Base-by-base conservation (phyloP, 2,329 filamentous ascomycete genomes). In the Ceratocystiopsis sp. region DNA sequence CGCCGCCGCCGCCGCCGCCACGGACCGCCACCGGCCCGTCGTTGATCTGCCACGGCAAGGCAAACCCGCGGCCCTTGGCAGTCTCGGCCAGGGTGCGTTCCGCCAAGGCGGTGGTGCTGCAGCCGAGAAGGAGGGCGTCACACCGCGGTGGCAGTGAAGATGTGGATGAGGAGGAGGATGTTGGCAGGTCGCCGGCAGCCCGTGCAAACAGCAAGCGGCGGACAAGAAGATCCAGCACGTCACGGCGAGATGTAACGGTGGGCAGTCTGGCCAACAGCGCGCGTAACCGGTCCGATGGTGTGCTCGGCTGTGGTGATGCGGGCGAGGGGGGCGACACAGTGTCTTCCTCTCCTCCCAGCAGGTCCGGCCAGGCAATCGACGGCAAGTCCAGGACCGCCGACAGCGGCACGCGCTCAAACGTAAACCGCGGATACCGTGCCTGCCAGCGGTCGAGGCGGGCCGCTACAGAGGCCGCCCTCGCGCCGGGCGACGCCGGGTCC, bases 1-100 rank as follows among this genome's bases (percentile, higher is more conserved):
- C 49, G 29, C 29, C 18, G 17, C 38, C 11, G 10, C 39, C 9
- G 42, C 34, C 11, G 21, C 29, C 36, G 15, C 33, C n/a, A 9
- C 32, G 21, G 16, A 40, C 38, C 5, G 36, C 40, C 15, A 46
- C 37, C 39, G 67, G 61, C 6, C 85, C 86, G 57, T 96, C 91
- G 41, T 78, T 75, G 15, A 87, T 73, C 51, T 83, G 75, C 77
- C 80, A 89, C 1, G 87, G 84, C 17, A 96, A 63, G 5, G 81
- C 75, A 51, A 80, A 86, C 1, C 89, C 91, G 40, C 89, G 73
- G 1, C 91, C 91, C 61, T 94, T 95, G 19, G 89, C 86, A 3
- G 89, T 86, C 61, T 91, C 84, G 8, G 84, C 70, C 14, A 98
- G 73, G 0, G 85, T 84, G 54, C 84, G 78, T 51, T 89, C 84